Percentiles rank a stretch among this genome's conserved stretches.
These are phyloP conservation scores for Hyaloscypha bicolor DNA, from an alignment of 495 filamentous ascomycete species.

Conservation along the genomic window DNA sequence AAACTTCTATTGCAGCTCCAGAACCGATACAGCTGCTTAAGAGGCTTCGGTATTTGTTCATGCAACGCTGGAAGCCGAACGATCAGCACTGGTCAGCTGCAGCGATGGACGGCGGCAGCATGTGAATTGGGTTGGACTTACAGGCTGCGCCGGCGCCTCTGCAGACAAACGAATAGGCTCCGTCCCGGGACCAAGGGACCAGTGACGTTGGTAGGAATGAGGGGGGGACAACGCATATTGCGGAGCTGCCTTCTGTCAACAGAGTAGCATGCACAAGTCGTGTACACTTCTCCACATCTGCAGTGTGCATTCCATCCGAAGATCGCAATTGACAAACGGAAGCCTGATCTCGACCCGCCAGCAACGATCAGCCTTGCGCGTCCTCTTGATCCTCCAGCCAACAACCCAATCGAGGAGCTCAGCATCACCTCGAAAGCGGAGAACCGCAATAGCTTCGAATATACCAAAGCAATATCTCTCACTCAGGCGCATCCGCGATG, in stretches of 20 bases:
- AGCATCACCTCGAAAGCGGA: not conserved
- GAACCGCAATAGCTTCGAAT: constrained; percentile 11
- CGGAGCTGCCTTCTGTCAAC: not conserved
- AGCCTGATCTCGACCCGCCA: not conserved
- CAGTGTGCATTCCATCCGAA: not conserved
- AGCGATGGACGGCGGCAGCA: not conserved
- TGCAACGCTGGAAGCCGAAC: not conserved
- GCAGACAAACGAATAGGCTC: not conserved
- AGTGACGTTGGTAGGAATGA: not conserved
- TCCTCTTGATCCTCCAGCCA: not conserved
- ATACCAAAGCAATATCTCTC: constrained; percentile 21
- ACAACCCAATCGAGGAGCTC: not conserved
- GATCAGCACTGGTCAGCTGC: not conserved
- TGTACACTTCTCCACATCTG: not conserved
- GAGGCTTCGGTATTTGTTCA: not conserved
- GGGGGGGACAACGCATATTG: not conserved
- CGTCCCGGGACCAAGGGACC: not conserved
- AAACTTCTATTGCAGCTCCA: not conserved
- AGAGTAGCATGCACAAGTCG: not conserved
- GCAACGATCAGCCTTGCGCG: constrained; percentile 9
- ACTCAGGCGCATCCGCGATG: constrained; percentile 16
- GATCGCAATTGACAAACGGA: not conserved
- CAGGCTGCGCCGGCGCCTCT: not conserved
- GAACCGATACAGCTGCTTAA: not conserved
- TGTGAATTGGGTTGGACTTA: not conserved